Evolutionary conservation across 1,284 basidiomycete genomes (phyloP).

Genomic region (Limonomyces culmigenus): DNA sequence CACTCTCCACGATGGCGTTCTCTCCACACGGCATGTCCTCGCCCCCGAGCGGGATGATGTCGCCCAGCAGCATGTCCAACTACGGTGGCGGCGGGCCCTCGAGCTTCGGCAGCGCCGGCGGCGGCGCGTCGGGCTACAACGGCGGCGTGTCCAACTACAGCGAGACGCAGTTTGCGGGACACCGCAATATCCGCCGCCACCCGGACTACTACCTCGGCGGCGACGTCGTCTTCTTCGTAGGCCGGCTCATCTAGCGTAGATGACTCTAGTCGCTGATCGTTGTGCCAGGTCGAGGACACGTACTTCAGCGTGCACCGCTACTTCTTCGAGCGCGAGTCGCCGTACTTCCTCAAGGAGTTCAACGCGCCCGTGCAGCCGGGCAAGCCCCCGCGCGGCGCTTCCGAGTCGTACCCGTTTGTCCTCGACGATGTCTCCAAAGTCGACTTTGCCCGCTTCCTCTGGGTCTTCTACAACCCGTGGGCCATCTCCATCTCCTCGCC

Average conservation of each 20-base stretch:
- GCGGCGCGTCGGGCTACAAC: no score
- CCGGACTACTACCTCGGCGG: conserved; percentile 33
- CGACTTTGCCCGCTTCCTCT: conserved; percentile 41
- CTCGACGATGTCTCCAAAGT: conserved; percentile 27
- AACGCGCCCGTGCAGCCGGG: conserved; percentile 26
- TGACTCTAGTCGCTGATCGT: neutral
- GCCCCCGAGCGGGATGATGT: no score
- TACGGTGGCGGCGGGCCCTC: no score
- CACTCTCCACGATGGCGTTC: no score
- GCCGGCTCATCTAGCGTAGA: conserved; percentile 9
- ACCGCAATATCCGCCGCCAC: no score
- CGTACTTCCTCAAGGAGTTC: conserved; percentile 29
- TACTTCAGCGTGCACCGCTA: conserved; percentile 43
- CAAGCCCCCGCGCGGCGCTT: conserved; percentile 19
- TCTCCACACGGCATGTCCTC: no score
- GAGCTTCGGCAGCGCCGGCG: no score
- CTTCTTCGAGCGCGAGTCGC: conserved; percentile 50
- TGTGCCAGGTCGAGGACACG: conserved; percentile 24
- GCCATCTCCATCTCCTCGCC: conserved; percentile 12
- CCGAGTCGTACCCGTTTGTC: conserved; percentile 30
- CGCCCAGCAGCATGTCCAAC: no score
- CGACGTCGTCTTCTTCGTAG: conserved; percentile 34
- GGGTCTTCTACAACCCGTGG: conserved; percentile 59
- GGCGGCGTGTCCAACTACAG: no score
- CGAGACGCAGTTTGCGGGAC: no score